phyloP scores from a whole-genome alignment of 331 rosid species.

The Pyrus hybrid region DNA sequence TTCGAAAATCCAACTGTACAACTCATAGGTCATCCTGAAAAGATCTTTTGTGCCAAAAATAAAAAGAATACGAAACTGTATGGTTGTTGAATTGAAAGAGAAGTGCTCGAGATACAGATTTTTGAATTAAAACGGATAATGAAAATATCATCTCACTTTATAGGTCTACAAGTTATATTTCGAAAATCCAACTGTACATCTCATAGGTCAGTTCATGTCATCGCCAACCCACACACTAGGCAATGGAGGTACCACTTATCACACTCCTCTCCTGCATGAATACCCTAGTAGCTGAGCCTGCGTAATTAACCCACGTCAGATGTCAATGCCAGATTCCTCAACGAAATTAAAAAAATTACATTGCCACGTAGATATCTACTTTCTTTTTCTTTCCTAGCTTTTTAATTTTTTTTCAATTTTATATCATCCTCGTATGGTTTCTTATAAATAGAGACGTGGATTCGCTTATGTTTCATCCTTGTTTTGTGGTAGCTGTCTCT shows the following conservation, averaged over 20 bases:
- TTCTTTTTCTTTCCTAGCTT: background rate
- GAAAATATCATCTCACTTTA: no score
- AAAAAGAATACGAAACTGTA: no score
- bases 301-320: conserved; percentile 28
- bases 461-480: conserved; percentile 24
- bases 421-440: background rate
- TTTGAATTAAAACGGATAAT: no score
- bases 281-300: conserved; percentile 28
- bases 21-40: no score
- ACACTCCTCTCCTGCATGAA: conserved; percentile 35
- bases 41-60: no score
- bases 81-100: no score
- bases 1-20: no score
- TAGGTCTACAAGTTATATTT: no score
- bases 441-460: conserved; percentile 44
- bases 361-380: conserved; percentile 36
- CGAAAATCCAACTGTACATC: no score
- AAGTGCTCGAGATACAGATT: no score
- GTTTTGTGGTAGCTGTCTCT: conserved; percentile 5
- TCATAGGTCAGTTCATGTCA: no score
- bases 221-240: conserved; percentile 25
- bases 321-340: conserved; percentile 26
- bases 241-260: conserved; percentile 42
- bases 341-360: conserved; percentile 1
- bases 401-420: background rate